Evolutionary conservation across 192 early-diverging fungal species (phyloP), one percentile per base, ranked within the genome.

Genomic region (Coemansia sp.): DNA sequence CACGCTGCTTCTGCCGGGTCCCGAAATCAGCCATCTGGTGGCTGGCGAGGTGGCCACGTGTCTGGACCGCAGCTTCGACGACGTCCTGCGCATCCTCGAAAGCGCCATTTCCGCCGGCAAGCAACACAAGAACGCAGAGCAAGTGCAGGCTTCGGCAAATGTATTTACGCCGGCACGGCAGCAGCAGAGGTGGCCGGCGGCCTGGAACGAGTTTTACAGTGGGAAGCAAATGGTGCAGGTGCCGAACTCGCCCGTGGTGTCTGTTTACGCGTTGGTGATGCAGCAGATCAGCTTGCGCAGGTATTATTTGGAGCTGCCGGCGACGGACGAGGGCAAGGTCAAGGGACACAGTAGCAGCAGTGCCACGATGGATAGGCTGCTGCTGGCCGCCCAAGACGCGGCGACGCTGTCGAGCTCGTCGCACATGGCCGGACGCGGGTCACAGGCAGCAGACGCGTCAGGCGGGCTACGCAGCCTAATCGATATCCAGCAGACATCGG

Each of bases 211-310:
- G 45, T 52, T 69, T 25, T 33, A 60, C 58, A n/a, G 40, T 20
- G 14, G 48, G 14, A 61, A 49, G 32, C 8, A 51, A 14, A 25
- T 69, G 5, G 61, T 76, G 17, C 66, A 75, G 57, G 83, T 81
- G 22, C 63, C 75, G n/a, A 81, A 81, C 70, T 81, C 74, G 52
- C 83, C 83, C 0, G 69, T 77, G 17, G 75, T 76, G 1, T 84
- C 83, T 0, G 73, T 84, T 5, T 84, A 84, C 49, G 68, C 72
- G 1, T 59, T 84, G 32, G 74, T 84, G 14, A n/a, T 76, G 59
- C 73, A 76, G 64, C 80, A 82, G 52, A 82, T 82, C 33, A 48
- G 66, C 45, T 63, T 73, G 70, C 73, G 74, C 25, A 58, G 74
- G n/a, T 76, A 76, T 33, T 80, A 71, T 48, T 48, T 80, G 50